These are phyloP conservation scores for Spiraea crenata DNA, from an alignment of 331 rosid species.

Conservation along the genomic window DNA sequence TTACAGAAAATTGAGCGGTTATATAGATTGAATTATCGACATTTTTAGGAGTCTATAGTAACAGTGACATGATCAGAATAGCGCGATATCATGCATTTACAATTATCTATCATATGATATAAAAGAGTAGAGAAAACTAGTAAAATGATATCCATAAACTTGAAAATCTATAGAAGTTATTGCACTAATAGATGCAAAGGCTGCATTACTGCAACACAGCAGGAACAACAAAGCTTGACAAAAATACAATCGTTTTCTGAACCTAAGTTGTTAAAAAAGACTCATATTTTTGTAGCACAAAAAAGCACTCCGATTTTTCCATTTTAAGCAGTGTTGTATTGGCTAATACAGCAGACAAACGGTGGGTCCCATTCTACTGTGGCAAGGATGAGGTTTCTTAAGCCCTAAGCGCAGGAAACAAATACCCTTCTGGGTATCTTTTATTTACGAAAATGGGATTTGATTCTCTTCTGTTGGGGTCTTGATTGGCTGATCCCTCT, in stretches of 20 bases:
- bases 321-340: constrained; percentile 31
- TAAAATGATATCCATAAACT: constrained; percentile 13
- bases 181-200: constrained; percentile 8
- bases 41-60: no score
- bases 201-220: constrained; percentile 28
- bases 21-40: no score
- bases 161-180: background rate
- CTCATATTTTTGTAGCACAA: background rate
- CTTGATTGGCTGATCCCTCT: constrained; percentile 48
- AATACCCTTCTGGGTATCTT: constrained; percentile 31
- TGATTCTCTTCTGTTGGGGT: constrained; percentile 9
- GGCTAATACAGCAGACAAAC: constrained; percentile 37
- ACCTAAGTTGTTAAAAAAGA: constrained; percentile 16
- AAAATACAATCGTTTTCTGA: constrained; percentile 25
- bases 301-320: constrained; percentile 2
- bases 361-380: constrained; percentile 35
- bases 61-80: no score
- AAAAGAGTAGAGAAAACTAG: background rate
- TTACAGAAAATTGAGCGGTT: no score
- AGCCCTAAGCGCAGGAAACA: background rate
- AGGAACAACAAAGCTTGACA: constrained; percentile 36
- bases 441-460: constrained; percentile 47
- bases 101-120: no score
- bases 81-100: no score
- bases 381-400: constrained; percentile 33